These are phyloP conservation scores for Lyophyllum decastes DNA, from an alignment of 768 basidiomycete species.

Conservation along the genomic window DNA sequence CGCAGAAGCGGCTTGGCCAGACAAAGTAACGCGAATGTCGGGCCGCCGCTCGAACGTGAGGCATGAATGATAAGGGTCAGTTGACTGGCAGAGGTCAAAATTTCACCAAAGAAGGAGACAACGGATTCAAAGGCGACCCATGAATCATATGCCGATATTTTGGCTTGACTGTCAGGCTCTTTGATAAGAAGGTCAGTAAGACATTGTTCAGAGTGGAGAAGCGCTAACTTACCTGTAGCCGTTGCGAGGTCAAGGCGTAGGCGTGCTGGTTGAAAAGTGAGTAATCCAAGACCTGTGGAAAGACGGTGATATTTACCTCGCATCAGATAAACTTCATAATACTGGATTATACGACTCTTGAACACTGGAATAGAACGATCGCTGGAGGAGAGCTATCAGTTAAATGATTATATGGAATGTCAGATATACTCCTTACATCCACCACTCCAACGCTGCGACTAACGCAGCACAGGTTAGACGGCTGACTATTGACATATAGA, in stretches of 20 bases:
- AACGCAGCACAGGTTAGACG: slow-evolving; percentile 19
- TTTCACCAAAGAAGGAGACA: slow-evolving; percentile 19
- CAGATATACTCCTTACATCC: slow-evolving; percentile 17
- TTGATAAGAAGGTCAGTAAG: neutral
- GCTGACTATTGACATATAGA: slow-evolving; percentile 16
- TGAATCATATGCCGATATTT: slow-evolving; percentile 18
- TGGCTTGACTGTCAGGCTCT: slow-evolving; percentile 24
- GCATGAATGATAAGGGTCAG: slow-evolving; percentile 30
- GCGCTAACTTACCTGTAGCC: slow-evolving; percentile 17
- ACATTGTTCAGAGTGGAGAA: too few species aligned
- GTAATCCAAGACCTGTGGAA: neutral
- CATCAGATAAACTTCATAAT: slow-evolving; percentile 30
- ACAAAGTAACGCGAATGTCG: slow-evolving; percentile 35
- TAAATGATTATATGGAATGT: too few species aligned
- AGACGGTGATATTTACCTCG: slow-evolving; percentile 18
- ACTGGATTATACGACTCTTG: slow-evolving; percentile 17
- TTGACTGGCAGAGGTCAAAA: slow-evolving; percentile 27
- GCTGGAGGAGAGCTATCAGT: slow-evolving; percentile 6
- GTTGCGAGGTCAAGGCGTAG: slow-evolving; percentile 24
- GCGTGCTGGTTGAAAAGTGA: slow-evolving; percentile 11
- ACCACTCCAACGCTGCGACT: slow-evolving; percentile 22
- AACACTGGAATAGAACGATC: slow-evolving; percentile 10
- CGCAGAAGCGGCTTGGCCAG: slow-evolving; percentile 30
- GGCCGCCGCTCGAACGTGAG: slow-evolving; percentile 32
- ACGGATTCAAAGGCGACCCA: slow-evolving; percentile 28